These are phyloP conservation scores for Pyrenochaeta sp. DNA, from an alignment of 2,329 filamentous ascomycete genomes.

Conservation along the genomic window DNA sequence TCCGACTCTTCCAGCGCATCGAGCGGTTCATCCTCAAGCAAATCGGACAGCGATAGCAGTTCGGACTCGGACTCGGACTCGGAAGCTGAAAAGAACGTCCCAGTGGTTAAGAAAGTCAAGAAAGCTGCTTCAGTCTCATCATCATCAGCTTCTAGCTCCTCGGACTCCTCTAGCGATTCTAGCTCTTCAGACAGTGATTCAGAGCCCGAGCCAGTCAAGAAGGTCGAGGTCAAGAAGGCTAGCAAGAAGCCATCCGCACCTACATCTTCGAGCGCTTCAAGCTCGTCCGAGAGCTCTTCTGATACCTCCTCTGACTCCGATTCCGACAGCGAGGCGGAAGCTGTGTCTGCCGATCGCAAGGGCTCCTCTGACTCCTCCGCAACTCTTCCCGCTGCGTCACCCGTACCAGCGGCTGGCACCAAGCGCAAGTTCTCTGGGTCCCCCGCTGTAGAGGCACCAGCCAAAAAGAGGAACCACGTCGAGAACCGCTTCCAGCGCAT, in stretches of 20 bases:
- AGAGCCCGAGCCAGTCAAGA: conserved; percentile 23
- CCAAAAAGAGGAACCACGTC: conserved; percentile 44
- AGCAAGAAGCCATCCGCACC: conserved; percentile 24
- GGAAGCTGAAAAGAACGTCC: conserved; percentile 30
- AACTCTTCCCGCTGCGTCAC: conserved; percentile 43
- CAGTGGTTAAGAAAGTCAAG: conserved; percentile 31
- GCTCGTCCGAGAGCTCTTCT: conserved; percentile 25
- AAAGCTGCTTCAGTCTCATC: conserved; percentile 39
- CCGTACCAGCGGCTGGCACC: conserved; percentile 41
- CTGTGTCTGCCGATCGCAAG: conserved; percentile 26
- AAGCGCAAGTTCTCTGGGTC: conserved; percentile 54
- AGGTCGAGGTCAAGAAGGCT: conserved; percentile 22
- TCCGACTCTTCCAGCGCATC: conserved; percentile 38
- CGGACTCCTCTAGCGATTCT: conserved; percentile 37
- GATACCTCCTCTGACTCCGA: conserved; percentile 29
- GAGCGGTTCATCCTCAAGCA: conserved; percentile 35
- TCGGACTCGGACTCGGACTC: conserved; percentile 17
- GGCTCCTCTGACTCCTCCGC: conserved; percentile 57
- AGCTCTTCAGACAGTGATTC: conserved; percentile 39
- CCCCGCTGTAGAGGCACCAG: conserved; percentile 40
- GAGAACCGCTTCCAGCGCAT: conserved; percentile 78
- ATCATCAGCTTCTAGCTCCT: conserved; percentile 43
- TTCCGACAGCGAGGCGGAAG: conserved; percentile 41
- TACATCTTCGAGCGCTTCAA: conserved; percentile 33
- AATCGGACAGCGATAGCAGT: conserved; percentile 38